Evolutionary conservation across 345 rosid genomes (phyloP).

Genomic region (Eucalyptus camaldulensis): DNA sequence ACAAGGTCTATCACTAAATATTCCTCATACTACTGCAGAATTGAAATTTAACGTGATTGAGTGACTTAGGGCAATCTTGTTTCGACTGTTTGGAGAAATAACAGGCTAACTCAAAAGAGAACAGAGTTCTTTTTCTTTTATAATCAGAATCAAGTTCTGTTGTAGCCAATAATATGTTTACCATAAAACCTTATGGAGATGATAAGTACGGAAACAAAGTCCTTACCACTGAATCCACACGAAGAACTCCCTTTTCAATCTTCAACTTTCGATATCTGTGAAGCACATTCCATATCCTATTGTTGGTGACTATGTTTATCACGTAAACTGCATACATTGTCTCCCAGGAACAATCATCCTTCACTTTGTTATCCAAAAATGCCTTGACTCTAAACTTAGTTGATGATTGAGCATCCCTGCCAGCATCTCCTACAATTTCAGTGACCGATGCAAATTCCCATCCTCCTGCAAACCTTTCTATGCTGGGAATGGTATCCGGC

Average conservation of each 20-base stretch:
- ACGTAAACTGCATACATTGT: not conserved
- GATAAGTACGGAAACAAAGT: not conserved
- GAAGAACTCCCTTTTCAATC: not conserved
- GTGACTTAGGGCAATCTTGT: not conserved
- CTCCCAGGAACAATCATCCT: not conserved
- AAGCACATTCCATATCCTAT: not conserved
- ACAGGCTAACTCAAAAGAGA: not conserved
- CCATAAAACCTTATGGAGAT: not conserved
- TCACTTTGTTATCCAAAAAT: not conserved
- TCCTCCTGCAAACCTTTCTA: not conserved
- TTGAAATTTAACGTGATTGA: no score
- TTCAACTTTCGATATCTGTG: not conserved
- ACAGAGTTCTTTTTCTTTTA: not conserved
- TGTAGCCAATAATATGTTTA: not conserved
- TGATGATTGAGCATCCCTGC: not conserved
- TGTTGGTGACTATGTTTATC: not conserved
- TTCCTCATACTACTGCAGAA: not conserved
- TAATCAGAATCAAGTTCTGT: not conserved
- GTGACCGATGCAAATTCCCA: not conserved
- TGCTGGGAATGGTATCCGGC: not conserved
- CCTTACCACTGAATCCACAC: not conserved
- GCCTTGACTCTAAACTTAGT: not conserved
- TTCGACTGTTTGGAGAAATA: not conserved
- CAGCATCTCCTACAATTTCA: not conserved
- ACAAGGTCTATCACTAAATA: not conserved